Base-by-base conservation (phyloP, 805 yeast genomes). In the Hagleromyces aurorensis region DNA sequence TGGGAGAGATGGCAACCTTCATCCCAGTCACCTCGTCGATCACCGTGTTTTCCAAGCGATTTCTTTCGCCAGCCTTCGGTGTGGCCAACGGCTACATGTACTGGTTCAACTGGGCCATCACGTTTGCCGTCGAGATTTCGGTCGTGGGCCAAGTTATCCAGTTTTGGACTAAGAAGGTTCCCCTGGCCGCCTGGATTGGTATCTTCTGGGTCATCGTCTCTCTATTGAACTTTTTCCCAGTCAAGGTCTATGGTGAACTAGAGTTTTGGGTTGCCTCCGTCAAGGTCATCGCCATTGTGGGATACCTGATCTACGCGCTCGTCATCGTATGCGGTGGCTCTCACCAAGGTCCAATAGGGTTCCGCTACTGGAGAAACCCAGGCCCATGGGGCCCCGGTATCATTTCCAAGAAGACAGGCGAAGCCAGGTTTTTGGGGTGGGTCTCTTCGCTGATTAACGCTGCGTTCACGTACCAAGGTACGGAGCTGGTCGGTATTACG, bases 1-100 rank as follows among this genome's bases (percentile, higher is more conserved):
- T 80, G 33, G 87, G 86, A 46, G 89, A 80, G 55, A 77, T 80
- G 87, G 85, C 86, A 29, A 78, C 86, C 7, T 75, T 68, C 41
- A 74, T 79, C 11, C 87, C 87, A 6, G 70, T 76, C 23, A 61
- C 78, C 4, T 65, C 75, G 1, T 75, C 84, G 0, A 77, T 78
- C 56, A 70, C 80, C 17, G 81, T 75, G 25, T 79, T 78, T 50
- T 67, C 77, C n/a, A 64, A 78, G 8, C 62, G 80, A 43, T 79
- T 78, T 62, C 53, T 77, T 17, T 72, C 79, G 4, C 79, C 78
- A n/a, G 72, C 86, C 6, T 52, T 76, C 21, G 89, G 87, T 33
- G 79, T 75, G 23, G 75, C 85, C 17, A 73, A 71, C 36, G 81
- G 82, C 30, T 78, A 79, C 67, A 61, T 71, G 60, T 80, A 79